phyloP scores from a whole-genome alignment of 2,329 filamentous ascomycete species.

The Xylariaceae sp. region DNA sequence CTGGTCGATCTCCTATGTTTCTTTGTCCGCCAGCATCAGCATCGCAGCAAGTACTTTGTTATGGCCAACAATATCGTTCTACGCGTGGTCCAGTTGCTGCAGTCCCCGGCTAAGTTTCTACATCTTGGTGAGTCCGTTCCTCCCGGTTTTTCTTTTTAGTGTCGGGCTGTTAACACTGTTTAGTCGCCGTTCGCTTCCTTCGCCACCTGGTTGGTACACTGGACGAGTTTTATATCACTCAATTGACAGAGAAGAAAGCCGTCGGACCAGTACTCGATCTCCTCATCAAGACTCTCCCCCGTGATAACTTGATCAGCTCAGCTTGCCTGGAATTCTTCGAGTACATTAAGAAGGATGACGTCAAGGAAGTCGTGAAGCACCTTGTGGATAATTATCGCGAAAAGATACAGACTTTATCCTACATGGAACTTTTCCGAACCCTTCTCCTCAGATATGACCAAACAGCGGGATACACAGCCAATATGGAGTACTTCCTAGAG shows the following conservation, averaged over 20 bases:
- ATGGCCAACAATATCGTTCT: constrained; percentile 71
- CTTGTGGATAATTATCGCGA: constrained; percentile 80
- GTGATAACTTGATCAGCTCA: constrained; percentile 90
- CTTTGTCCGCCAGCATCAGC: constrained; percentile 83
- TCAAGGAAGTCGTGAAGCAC: constrained; percentile 77
- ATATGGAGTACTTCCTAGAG: constrained; percentile 67
- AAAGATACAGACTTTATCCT: constrained; percentile 67
- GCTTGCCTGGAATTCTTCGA: constrained; percentile 93
- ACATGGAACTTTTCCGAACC: constrained; percentile 77
- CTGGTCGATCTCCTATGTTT: constrained; percentile 90
- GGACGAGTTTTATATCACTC: constrained; percentile 85
- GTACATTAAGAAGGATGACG: constrained; percentile 74
- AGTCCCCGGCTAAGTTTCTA: constrained; percentile 82
- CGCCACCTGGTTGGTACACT: constrained; percentile 77
- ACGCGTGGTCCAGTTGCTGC: constrained; percentile 76
- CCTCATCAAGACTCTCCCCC: constrained; percentile 76
- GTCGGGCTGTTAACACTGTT: constrained; percentile 10
- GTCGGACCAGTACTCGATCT: constrained; percentile 82
- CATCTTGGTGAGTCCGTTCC: constrained; percentile 64
- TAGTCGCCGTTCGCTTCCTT: constrained; percentile 89
- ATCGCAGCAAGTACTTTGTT: constrained; percentile 83
- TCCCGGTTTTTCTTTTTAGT: not conserved
- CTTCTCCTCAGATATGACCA: constrained; percentile 75
- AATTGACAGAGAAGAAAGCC: constrained; percentile 74
- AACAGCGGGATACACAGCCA: constrained; percentile 60